Conservation (phyloP, 768 basidiomycete genomes). For the Tylopilus intermedius region DNA sequence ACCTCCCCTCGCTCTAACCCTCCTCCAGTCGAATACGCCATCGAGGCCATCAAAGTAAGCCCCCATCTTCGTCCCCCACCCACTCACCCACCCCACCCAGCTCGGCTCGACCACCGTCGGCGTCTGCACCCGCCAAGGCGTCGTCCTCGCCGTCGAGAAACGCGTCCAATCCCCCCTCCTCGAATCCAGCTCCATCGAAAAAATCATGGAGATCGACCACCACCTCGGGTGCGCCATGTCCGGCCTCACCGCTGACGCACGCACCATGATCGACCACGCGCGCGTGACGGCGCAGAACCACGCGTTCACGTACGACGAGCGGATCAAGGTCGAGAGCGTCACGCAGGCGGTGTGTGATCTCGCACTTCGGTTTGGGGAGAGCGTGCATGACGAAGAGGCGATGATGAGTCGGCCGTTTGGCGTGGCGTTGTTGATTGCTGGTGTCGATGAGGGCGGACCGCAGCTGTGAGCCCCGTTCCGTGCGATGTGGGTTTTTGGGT, state of each 20-base stretch:
- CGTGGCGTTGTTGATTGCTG: conserved; percentile 95
- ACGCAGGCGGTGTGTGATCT: conserved; percentile 98
- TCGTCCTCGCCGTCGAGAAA: conserved; percentile 95
- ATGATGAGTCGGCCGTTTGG: conserved; percentile 99
- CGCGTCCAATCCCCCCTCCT: conserved; percentile 95
- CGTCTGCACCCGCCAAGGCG: conserved; percentile 84
- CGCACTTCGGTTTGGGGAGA: conserved; percentile 95
- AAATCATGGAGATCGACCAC: conserved; percentile 98
- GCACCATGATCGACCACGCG: conserved; percentile 99
- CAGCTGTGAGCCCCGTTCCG: conserved; percentile 67
- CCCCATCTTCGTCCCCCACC: background rate
- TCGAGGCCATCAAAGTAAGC: conserved; percentile 93
- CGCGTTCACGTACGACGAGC: conserved; percentile 93
- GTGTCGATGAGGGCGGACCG: conserved; percentile 91
- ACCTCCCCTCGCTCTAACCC: conserved; percentile 12
- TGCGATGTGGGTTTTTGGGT: background rate
- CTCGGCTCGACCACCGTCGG: conserved; percentile 98
- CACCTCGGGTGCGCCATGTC: conserved; percentile 99
- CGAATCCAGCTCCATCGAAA: conserved; percentile 94
- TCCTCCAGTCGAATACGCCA: conserved; percentile 90
- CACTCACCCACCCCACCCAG: conserved; percentile 37
- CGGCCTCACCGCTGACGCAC: conserved; percentile 92
- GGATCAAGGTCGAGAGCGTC: conserved; percentile 94
- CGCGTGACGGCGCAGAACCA: conserved; percentile 96
- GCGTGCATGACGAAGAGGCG: conserved; percentile 97